A percentile compares a stretch with the other conserved stretches of the same genome.
Conservation (phyloP, 352 stramenopile species). For the Phytopythium helicoides region DNA sequence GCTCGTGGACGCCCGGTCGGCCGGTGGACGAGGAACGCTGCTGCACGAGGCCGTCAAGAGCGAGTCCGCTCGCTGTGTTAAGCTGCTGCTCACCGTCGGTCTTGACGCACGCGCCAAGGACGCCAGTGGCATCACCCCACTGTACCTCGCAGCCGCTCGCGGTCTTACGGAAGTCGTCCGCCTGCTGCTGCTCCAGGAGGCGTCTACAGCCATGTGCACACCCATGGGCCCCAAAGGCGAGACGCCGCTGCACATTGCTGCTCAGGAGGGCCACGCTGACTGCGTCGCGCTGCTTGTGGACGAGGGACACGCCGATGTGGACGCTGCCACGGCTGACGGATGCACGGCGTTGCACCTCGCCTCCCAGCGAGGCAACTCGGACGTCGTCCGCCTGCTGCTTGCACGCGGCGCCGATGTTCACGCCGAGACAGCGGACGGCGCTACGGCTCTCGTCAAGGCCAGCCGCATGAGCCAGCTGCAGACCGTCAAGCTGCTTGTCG, state of each 20-base stretch:
- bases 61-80: conserved; percentile 46
- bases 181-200: conserved; percentile 29
- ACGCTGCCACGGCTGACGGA: conserved; percentile 50
- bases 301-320: conserved; percentile 41
- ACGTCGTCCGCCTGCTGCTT: conserved; percentile 60
- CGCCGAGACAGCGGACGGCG: conserved; percentile 52
- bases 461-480: conserved; percentile 80
- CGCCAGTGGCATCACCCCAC: conserved; percentile 55
- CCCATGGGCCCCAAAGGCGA: conserved; percentile 69
- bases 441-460: conserved; percentile 77
- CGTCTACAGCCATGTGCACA: conserved; percentile 48
- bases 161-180: conserved; percentile 60
- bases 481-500: conserved; percentile 70
- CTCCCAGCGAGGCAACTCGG: conserved; percentile 73
- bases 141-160: conserved; percentile 78
- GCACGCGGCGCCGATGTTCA: conserved; percentile 69
- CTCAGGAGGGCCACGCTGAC: conserved; percentile 77
- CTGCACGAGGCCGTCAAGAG: conserved; percentile 63
- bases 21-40: conserved; percentile 30
- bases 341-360: conserved; percentile 78
- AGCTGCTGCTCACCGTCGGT: conserved; percentile 59
- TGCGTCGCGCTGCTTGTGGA: conserved; percentile 65
- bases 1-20: no score
- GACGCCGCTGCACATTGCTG: conserved; percentile 74
- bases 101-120: conserved; percentile 65